Conservation (phyloP, 2,329 filamentous ascomycete genomes). For the Blastomyces parvus region DNA sequence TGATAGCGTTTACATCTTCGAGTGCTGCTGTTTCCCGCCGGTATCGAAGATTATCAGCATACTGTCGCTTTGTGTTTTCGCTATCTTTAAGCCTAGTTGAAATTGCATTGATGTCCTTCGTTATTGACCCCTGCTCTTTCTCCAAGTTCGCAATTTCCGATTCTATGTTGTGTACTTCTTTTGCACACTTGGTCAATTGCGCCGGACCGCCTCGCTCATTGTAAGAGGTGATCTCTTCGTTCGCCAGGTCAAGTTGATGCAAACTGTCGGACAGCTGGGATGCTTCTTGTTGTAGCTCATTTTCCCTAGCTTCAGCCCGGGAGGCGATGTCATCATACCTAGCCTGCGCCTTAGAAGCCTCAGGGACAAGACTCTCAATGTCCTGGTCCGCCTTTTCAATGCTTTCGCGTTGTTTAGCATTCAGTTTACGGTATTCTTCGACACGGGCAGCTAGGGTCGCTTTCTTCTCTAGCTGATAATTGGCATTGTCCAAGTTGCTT, state of each 20-base stretch:
- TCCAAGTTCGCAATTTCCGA: constrained; percentile 56
- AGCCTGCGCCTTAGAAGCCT: constrained; percentile 64
- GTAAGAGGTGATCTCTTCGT: constrained; percentile 71
- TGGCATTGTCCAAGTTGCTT: constrained; percentile 60
- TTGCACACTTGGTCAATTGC: constrained; percentile 59
- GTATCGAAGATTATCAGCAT: constrained; percentile 79
- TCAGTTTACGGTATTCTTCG: constrained; percentile 60
- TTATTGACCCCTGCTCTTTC: constrained; percentile 56
- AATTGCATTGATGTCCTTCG: constrained; percentile 63
- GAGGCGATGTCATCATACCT: constrained; percentile 67
- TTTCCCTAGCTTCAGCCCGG: constrained; percentile 62
- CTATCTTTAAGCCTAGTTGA: constrained; percentile 69
- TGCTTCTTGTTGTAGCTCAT: constrained; percentile 59
- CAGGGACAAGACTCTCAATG: constrained; percentile 62
- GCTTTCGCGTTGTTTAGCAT: constrained; percentile 56
- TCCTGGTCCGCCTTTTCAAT: constrained; percentile 64
- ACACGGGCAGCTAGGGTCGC: constrained; percentile 60
- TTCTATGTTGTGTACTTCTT: constrained; percentile 60
- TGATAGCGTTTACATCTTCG: constrained; percentile 57
- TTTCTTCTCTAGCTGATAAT: constrained; percentile 74
- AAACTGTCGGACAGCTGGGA: constrained; percentile 64
- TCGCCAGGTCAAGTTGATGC: constrained; percentile 65
- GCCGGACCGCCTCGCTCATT: constrained; percentile 62
- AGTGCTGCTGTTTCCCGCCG: constrained; percentile 64
- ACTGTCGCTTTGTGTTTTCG: constrained; percentile 74